Evolutionary conservation across 305 asterid genomes (phyloP), one percentile per base, ranked within the genome.

Genomic region (Rubia tinctorum): DNA sequence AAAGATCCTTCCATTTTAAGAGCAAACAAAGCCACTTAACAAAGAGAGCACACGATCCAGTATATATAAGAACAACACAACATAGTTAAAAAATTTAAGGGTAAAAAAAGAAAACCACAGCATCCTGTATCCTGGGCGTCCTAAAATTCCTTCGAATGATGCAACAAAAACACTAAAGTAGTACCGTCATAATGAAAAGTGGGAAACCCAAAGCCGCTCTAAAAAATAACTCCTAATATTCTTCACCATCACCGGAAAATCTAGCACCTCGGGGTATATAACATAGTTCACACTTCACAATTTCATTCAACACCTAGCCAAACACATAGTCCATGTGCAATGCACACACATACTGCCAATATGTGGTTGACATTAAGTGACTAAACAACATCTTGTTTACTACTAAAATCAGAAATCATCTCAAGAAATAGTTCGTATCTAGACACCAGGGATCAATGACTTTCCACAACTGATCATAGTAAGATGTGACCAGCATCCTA

Each of bases 251-350:
- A 39, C 45, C 40, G 12, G 49, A 10, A 18, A 66, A n/a, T 45
- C 49, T 12, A 6, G 39, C 42, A 13, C 56, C 44, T 15, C 43
- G 0, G 56, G 37, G 44, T 53, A 17, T 53, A 22, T 7, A 34
- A 44, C 13, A 67, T 18, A 34, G 63, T 58, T 34, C 27, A 27
- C 30, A 34, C 34, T 58, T 34, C 27, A 27, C 30, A 27, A 27
- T 27, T 14, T 49, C 7, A 17, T 20, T 43, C 2, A 37, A 6
- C 69, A 60, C 14, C 6, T 15, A 18, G 60, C 15, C 42, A 25
- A 49, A 44, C 76, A 53, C 11, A 18, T 60, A 55, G 63, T 66
- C 34, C 56, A 74, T 55, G 20, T 15, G 66, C 67, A 67, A 47
- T 53, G 30, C 49, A 55, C 34, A 51, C 8, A 53, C 37, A 6